These are phyloP conservation scores for Boletus vinaceobasis DNA, from an alignment of 768 basidiomycete genomes.

Conservation along the genomic window DNA sequence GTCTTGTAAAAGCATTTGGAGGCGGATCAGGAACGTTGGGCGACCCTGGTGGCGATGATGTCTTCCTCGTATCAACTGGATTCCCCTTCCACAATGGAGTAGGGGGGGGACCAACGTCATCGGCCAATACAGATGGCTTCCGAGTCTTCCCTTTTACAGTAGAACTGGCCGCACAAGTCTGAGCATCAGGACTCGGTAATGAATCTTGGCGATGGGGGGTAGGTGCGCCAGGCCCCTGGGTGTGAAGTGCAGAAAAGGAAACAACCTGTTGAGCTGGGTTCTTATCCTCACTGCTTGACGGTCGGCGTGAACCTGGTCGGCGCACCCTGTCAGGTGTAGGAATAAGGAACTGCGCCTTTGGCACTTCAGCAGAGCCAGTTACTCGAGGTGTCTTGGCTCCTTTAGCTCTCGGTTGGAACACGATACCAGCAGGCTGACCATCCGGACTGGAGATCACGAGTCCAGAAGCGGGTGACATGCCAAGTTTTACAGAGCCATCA, in stretches of 20 bases:
- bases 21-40: conserved; percentile 28
- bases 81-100: conserved; percentile 25
- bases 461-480: conserved; percentile 77
- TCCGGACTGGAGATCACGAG: conserved; percentile 90
- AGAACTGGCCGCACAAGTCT: conserved; percentile 1
- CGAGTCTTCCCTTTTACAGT: conserved; percentile 24
- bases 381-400: conserved; percentile 34
- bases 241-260: conserved; percentile 31
- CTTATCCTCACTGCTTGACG: conserved; percentile 28
- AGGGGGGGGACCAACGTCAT: conserved; percentile 18
- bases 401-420: conserved; percentile 78
- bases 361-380: conserved; percentile 41
- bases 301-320: conserved; percentile 24
- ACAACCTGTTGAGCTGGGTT: conserved; percentile 21
- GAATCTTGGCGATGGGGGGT: conserved; percentile 25
- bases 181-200: conserved; percentile 21
- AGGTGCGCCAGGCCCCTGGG: conserved; percentile 10
- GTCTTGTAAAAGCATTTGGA: conserved; percentile 24
- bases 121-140: conserved; percentile 31
- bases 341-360: conserved; percentile 38
- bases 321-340: conserved; percentile 28
- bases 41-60: conserved; percentile 34
- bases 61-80: conserved; percentile 29
- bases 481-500: conserved; percentile 67
- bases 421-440: conserved; percentile 91